These are phyloP conservation scores for Talaromyces amestolkiae DNA, from an alignment of 2,329 filamentous ascomycete genomes.

Conservation along the genomic window DNA sequence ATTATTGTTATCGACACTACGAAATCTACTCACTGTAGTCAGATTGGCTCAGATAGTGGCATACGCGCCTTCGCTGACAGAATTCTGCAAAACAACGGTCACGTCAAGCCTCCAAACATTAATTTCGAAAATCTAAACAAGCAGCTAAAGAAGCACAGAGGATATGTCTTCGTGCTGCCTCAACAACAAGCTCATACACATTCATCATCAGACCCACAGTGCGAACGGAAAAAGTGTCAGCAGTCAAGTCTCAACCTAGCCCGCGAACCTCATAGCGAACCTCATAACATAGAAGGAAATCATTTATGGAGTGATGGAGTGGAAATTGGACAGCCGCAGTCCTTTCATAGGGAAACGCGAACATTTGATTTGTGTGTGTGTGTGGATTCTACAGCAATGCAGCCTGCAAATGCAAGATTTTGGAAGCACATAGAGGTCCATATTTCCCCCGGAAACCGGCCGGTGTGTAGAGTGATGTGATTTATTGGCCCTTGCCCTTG, in stretches of 20 bases:
- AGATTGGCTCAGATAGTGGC: not conserved
- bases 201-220: not conserved
- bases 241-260: not conserved
- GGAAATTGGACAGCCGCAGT: not conserved
- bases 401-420: constrained; percentile 9
- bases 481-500: constrained; percentile 43
- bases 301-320: constrained; percentile 5
- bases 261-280: not conserved
- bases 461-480: constrained; percentile 18
- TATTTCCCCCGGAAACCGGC: constrained; percentile 1
- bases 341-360: not conserved
- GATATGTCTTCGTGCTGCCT: not conserved
- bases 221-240: not conserved
- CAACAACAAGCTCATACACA: constrained; percentile 12
- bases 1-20: not conserved
- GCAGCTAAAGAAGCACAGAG: not conserved
- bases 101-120: not conserved
- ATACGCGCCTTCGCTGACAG: not conserved
- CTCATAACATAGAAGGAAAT: not conserved
- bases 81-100: not conserved
- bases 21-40: not conserved
- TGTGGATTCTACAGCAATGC: constrained; percentile 10
- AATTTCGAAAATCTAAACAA: not conserved
- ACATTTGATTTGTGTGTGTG: constrained; percentile 6
- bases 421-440: constrained; percentile 5